These are phyloP conservation scores for Davidsoniella neocaledoniae DNA, from an alignment of 2,329 filamentous ascomycete genomes.

Conservation along the genomic window DNA sequence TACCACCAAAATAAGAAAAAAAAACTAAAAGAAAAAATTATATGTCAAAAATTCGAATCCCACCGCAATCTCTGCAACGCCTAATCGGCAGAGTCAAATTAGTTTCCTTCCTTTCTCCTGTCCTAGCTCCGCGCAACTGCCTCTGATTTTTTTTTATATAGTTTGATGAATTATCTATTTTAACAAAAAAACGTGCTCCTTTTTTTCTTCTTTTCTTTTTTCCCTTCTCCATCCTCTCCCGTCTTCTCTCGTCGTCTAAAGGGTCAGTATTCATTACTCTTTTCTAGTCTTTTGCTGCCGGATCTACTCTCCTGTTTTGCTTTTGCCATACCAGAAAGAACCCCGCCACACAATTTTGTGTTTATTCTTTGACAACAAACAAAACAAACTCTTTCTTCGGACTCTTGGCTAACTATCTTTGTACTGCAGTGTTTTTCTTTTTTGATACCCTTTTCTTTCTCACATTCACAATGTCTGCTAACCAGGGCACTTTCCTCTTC, in stretches of 20 bases:
- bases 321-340: neutral
- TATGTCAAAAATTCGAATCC: neutral
- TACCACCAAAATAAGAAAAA: no score
- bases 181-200: no score
- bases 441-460: slow-evolving; percentile 12
- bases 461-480: slow-evolving; percentile 39
- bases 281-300: neutral
- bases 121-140: slow-evolving; percentile 1
- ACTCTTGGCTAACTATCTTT: slow-evolving; percentile 14
- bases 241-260: slow-evolving; percentile 12
- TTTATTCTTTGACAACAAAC: slow-evolving; percentile 8
- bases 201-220: slow-evolving; percentile 11
- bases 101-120: slow-evolving; percentile 6
- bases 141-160: slow-evolving; percentile 3
- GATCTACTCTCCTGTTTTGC: neutral
- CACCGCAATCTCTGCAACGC: slow-evolving; percentile 7
- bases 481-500: slow-evolving; percentile 64
- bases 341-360: slow-evolving; percentile 10
- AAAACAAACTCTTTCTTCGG: neutral
- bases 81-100: slow-evolving; percentile 3
- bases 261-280: neutral
- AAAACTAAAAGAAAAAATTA: neutral
- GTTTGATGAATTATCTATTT: no score
- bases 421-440: slow-evolving; percentile 7
- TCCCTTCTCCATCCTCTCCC: slow-evolving; percentile 14